phyloP scores from a whole-genome alignment of 768 basidiomycete genomes.

The Termitomyces sp. region DNA sequence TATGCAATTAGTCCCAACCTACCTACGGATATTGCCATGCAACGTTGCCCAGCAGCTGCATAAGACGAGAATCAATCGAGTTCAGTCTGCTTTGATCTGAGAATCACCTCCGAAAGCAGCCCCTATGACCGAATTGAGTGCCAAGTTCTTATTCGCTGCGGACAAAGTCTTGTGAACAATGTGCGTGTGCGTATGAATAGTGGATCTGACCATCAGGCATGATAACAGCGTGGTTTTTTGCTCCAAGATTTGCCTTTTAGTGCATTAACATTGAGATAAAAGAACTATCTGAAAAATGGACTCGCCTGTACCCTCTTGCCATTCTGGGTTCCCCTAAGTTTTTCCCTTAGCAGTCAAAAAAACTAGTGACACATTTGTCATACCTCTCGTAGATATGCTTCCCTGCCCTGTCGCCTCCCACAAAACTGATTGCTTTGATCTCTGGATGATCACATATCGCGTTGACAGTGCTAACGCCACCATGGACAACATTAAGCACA shows the following conservation, averaged over 20 bases:
- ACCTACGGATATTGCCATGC: conserved; percentile 96
- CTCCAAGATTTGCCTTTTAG: conserved; percentile 63
- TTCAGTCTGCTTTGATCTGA: neutral
- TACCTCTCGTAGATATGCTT: conserved; percentile 90
- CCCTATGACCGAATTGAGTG: conserved; percentile 87
- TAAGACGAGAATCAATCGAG: conserved; percentile 5
- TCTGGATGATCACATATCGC: conserved; percentile 87
- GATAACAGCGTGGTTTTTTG: conserved; percentile 91
- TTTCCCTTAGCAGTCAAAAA: conserved; percentile 1
- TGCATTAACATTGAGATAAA: neutral
- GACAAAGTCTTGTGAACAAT: neutral
- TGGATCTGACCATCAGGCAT: conserved; percentile 81
- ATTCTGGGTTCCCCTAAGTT: conserved; percentile 64
- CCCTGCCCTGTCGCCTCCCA: conserved; percentile 90
- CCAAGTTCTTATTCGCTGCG: conserved; percentile 84
- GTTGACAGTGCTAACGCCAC: conserved; percentile 85
- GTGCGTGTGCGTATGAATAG: neutral
- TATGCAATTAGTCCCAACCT: conserved; percentile 24
- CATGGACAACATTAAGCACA: conserved; percentile 90
- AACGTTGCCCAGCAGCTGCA: conserved; percentile 90
- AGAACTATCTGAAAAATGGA: neutral
- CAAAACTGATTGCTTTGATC: conserved; percentile 95
- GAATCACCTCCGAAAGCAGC: conserved; percentile 84
- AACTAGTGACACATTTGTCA: conserved; percentile 1
- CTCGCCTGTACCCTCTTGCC: conserved; percentile 84